Conservation (phyloP, 345 rosid genomes). For the Rhizophora mangle region DNA sequence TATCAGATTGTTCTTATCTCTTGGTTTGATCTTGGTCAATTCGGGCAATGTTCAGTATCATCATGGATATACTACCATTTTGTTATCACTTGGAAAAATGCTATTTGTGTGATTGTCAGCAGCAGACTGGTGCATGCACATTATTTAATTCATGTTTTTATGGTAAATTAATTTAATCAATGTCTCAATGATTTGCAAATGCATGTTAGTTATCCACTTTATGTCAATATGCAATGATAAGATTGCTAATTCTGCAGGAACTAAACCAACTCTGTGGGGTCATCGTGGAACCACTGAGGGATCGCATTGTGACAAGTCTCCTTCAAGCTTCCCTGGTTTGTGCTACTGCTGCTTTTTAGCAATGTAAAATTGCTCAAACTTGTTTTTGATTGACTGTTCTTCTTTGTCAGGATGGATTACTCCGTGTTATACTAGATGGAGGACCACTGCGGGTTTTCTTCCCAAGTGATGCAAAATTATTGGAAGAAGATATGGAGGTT, state of each 20-base stretch:
- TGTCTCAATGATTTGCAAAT: neutral
- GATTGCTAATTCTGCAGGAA: slow-evolving; percentile 52
- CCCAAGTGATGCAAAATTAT: slow-evolving; percentile 65
- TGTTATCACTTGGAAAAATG: neutral
- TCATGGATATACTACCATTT: neutral
- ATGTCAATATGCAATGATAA: neutral
- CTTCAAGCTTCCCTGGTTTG: slow-evolving; percentile 92
- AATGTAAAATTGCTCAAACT: slow-evolving; percentile 5
- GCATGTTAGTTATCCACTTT: neutral
- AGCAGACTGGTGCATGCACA: neutral
- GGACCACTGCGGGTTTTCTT: slow-evolving; percentile 68
- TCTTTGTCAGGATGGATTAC: slow-evolving; percentile 70
- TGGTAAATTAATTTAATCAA: neutral
- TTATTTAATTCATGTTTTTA: neutral
- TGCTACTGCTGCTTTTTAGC: slow-evolving; percentile 14
- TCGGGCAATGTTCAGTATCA: neutral
- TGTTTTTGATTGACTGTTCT: slow-evolving; percentile 16
- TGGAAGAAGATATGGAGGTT: slow-evolving; percentile 84
- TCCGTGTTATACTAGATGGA: slow-evolving; percentile 86
- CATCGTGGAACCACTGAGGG: slow-evolving; percentile 86
- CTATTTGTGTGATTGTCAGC: neutral
- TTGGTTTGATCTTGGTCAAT: too few relatives aligned
- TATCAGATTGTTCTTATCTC: too few relatives aligned
- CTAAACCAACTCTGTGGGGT: slow-evolving; percentile 76
- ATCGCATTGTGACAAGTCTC: slow-evolving; percentile 86